Evolutionary conservation across 176 grass and related monocot species (phyloP), one percentile per base, ranked within the genome.

Genomic region (Cymbopogon citratus): DNA sequence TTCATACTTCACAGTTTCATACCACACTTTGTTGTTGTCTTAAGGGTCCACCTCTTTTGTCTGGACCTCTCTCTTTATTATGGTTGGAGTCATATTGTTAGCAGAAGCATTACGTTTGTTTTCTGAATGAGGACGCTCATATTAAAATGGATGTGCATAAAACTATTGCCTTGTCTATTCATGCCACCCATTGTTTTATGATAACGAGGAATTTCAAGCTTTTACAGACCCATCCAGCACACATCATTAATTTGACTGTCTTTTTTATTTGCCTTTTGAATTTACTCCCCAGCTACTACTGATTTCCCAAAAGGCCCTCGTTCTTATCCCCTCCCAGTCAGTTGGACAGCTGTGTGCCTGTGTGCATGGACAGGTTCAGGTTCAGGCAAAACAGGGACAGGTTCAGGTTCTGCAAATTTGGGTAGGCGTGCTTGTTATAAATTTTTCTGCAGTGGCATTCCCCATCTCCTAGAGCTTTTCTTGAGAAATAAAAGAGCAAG

Each of bases 141-240:
- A 77, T 63, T 66, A 78, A 79, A 87, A 61, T 28, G 48, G 10
- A 14, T 72, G 57, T 59, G 75, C 60, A 36, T 67, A 59, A 46
- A 49, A 57, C 44, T 59, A 75, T 81, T 72, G 33, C 45, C 25
- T 89, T 89, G 34, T 81, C 77, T 85, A 77, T 66, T 82, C 83
- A 85, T 12, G 39, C 5, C 8, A 2, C 24, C 56, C 11, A 45
- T 73, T 79, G 76, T 88, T 88, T 88, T 84, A 80, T 77, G 51
- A 77, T 63, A 59, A 81, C 77, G 87, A 89, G 81, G 76, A 13
- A 13, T 43, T 63, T 80, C 60, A 10, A 34, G 46, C 78, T 91
- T 88, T 91, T 79, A 82, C 78, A 70, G 61, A 73, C 77, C 51
- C 85, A 81, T 85, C 51, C 81, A 81, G 73, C 56, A 62, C 60